Base-by-base conservation (phyloP, 2,329 filamentous ascomycete genomes). In the Aureobasidium vineae region DNA sequence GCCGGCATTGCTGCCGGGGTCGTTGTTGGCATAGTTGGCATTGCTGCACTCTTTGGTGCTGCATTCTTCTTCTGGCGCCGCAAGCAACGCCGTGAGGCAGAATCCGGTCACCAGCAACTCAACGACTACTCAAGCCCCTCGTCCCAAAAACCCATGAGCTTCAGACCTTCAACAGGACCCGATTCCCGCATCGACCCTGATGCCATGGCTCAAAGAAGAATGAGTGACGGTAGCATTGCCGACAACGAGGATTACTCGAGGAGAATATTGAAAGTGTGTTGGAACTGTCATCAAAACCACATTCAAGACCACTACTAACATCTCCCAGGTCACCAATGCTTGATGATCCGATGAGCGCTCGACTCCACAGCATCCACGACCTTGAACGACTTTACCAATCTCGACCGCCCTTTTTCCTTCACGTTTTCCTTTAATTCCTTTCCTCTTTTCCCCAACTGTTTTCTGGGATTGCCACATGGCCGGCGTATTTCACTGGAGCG, bases 231-330 rank as follows among this genome's bases (percentile, higher is more conserved):
- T 72, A 97, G 93, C 78, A 97, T 98, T 77, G 94, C 93, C 63
- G 94, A 98, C 77, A 96, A 97, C 79, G 88, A 96, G 79, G 94
- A 98, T 78, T 98, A 97, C 81, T 97, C 94, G 69, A 88, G 94
- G 80, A 90, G 91, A 80, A 97, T 98, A 79, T 85, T 98, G 75
- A 91, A 96, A 87, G 94, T 96, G 85, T 71, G 86, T 38, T 11
- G 15, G 26, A 43, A 6, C 11, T 16, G 4, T 19, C 7, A 7
- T 5, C 28, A 53, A 19, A 28, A 40, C 10, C 21, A 40, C 56
- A 13, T 81, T 53, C 38, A 41, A 19, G 49, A 36, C 23, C 21
- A 19, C 26, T 38, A 56, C 65, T 66, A 26, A 66, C 45, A 52
- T 43, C 16, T 49, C 23, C 23, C 36, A 70, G 69, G 69, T 70